Evolutionary conservation across 805 yeast species (phyloP).

Genomic region (Kluyveromyces dobzhanskii): DNA sequence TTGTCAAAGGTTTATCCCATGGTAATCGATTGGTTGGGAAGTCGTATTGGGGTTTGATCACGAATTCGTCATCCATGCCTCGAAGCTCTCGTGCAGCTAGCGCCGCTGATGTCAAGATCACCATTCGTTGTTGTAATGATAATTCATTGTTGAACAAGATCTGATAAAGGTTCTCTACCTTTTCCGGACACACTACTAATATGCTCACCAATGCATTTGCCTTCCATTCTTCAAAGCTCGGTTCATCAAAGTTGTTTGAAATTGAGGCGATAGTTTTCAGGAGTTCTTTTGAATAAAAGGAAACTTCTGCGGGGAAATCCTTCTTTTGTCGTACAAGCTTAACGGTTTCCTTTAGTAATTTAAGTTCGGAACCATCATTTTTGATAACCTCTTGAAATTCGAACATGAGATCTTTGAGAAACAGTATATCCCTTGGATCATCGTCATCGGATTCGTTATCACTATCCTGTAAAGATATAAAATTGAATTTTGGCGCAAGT

Average conservation of each 20-base stretch:
- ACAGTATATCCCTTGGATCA: slow-evolving; percentile 49
- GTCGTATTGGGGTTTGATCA: slow-evolving; percentile 31
- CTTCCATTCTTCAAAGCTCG: slow-evolving; percentile 54
- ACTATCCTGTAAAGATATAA: slow-evolving; percentile 10
- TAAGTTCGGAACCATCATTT: slow-evolving; percentile 33
- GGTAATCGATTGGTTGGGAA: slow-evolving; percentile 31
- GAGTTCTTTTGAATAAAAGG: slow-evolving; percentile 47
- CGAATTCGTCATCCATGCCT: slow-evolving; percentile 48
- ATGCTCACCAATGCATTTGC: slow-evolving; percentile 60
- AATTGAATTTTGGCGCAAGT: neutral
- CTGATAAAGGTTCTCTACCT: slow-evolving; percentile 31
- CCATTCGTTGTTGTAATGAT: slow-evolving; percentile 70
- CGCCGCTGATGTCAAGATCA: slow-evolving; percentile 58
- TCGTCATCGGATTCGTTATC: slow-evolving; percentile 30
- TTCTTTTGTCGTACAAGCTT: slow-evolving; percentile 58
- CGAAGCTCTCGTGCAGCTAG: slow-evolving; percentile 66
- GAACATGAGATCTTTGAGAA: slow-evolving; percentile 60
- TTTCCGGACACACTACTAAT: slow-evolving; percentile 44
- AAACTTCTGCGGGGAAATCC: slow-evolving; percentile 50
- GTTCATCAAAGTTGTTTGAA: slow-evolving; percentile 47
- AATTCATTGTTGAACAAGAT: slow-evolving; percentile 63
- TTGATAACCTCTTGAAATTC: slow-evolving; percentile 42
- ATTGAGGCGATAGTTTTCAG: slow-evolving; percentile 44
- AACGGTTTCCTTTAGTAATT: slow-evolving; percentile 35
- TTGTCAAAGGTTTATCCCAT: slow-evolving; percentile 13